phyloP scores from a whole-genome alignment of 306 rosid species.

The Vigna hirtella region DNA sequence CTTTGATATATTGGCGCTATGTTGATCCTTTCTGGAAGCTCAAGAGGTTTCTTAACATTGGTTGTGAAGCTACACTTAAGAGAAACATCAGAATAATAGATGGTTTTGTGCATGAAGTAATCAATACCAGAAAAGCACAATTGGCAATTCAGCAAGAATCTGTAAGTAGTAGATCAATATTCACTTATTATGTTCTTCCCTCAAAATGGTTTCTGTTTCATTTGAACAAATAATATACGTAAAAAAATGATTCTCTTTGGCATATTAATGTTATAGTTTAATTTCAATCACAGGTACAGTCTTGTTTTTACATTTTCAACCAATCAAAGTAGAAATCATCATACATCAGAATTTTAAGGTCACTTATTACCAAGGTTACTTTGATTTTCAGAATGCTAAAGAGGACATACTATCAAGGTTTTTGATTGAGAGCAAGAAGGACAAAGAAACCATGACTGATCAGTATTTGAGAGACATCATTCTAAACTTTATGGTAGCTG shows the following conservation, averaged over 20 bases:
- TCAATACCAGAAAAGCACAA: slow-evolving; percentile 54
- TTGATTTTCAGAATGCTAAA: slow-evolving; percentile 54
- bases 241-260: background rate
- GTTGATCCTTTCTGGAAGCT: slow-evolving; percentile 79
- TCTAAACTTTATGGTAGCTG: slow-evolving; percentile 76
- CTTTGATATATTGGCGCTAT: slow-evolving; percentile 64
- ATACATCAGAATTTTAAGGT: background rate
- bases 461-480: slow-evolving; percentile 70
- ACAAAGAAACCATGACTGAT: slow-evolving; percentile 63
- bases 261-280: background rate
- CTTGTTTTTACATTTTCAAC: background rate
- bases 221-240: background rate
- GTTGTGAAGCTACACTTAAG: slow-evolving; percentile 67
- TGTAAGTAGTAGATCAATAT: slow-evolving; percentile 52
- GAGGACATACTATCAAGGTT: slow-evolving; percentile 88
- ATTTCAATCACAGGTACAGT: background rate
- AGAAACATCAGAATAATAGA: slow-evolving; percentile 55
- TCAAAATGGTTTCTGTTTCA: background rate
- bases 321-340: background rate
- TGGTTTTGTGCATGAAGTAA: slow-evolving; percentile 59
- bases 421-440: slow-evolving; percentile 69
- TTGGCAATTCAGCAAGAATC: slow-evolving; percentile 43
- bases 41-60: slow-evolving; percentile 69
- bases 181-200: background rate
- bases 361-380: background rate